Percentiles rank a stretch among this genome's conserved stretches.
Conservation (phyloP, 805 yeast species). For the Barnettozyma botsteinii region DNA sequence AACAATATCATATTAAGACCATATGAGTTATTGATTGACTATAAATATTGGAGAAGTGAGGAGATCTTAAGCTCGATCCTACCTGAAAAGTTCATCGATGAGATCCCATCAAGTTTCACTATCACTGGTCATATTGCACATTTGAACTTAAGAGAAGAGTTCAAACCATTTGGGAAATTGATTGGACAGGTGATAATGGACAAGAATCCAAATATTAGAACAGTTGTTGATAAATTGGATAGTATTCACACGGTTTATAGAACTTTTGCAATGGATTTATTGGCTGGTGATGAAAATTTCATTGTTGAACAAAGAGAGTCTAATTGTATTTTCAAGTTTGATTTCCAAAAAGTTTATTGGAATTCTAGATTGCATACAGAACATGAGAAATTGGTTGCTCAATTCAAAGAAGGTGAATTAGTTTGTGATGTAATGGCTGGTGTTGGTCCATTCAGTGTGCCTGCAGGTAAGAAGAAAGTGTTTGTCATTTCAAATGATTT, state of each 20-base stretch:
- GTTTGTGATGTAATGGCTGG: slow-evolving; percentile 98
- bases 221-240: slow-evolving; percentile 90
- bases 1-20: slow-evolving; percentile 43
- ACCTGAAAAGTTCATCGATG: slow-evolving; percentile 64
- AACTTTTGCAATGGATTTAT: slow-evolving; percentile 88
- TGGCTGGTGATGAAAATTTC: slow-evolving; percentile 79
- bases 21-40: slow-evolving; percentile 53
- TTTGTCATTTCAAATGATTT: slow-evolving; percentile 88
- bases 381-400: slow-evolving; percentile 70
- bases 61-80: slow-evolving; percentile 74
- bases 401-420: slow-evolving; percentile 59
- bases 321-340: slow-evolving; percentile 74
- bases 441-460: slow-evolving; percentile 96
- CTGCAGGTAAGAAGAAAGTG: slow-evolving; percentile 82
- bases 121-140: slow-evolving; percentile 96
- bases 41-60: slow-evolving; percentile 84
- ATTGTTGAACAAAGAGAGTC: slow-evolving; percentile 83
- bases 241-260: slow-evolving; percentile 83
- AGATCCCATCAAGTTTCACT: slow-evolving; percentile 86
- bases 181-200: slow-evolving; percentile 91
- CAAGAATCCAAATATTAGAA: slow-evolving; percentile 63
- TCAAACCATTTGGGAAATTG: slow-evolving; percentile 68
- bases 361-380: slow-evolving; percentile 92
- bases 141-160: slow-evolving; percentile 76
- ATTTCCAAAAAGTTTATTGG: slow-evolving; percentile 95